A percentile compares a stretch with the other conserved stretches of the same genome.
phyloP scores from a whole-genome alignment of 2,329 filamentous ascomycete species.

The Aspergillus brunneoviolaceus region DNA sequence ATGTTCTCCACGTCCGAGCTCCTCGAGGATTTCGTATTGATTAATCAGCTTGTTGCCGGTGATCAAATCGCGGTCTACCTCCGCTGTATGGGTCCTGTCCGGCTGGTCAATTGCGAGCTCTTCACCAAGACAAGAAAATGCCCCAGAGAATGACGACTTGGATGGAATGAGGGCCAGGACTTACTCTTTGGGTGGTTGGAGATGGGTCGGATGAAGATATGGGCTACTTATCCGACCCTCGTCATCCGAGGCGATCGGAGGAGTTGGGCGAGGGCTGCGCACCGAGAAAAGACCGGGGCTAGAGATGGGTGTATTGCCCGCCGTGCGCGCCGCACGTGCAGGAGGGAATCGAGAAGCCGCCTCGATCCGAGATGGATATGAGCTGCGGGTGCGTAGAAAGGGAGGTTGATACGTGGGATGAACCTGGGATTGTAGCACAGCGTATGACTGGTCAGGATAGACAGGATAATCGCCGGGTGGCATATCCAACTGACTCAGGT shows the following conservation, averaged over 20 bases:
- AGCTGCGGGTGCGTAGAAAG: conserved; percentile 44
- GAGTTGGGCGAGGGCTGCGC: conserved; percentile 31
- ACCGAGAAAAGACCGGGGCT: conserved; percentile 49
- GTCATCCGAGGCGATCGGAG: conserved; percentile 37
- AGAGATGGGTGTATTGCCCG: conserved; percentile 49
- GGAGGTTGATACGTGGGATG: conserved; percentile 42
- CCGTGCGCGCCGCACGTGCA: conserved; percentile 39
- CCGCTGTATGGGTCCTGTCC: conserved; percentile 77
- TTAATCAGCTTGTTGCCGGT: conserved; percentile 97
- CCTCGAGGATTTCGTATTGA: conserved; percentile 94
- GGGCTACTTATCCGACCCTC: conserved; percentile 53
- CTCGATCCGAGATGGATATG: conserved; percentile 43
- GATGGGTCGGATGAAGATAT: conserved; percentile 68
- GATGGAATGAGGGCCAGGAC: conserved; percentile 27
- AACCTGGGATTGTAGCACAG: conserved; percentile 45
- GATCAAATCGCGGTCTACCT: conserved; percentile 82
- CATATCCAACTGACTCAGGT: conserved; percentile 26
- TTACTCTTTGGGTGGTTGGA: conserved; percentile 74
- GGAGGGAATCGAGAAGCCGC: conserved; percentile 20
- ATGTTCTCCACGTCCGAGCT: conserved; percentile 92
- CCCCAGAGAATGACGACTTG: neutral
- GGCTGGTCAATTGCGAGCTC: neutral
- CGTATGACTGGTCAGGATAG: conserved; percentile 52
- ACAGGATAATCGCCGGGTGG: conserved; percentile 40
- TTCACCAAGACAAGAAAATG: neutral